These are phyloP conservation scores for Arabidopsis thaliana DNA, from an alignment of 345 rosid species.

Conservation along the genomic window TAIR10.1 NC_003074.8:3087501-3088000, in stretches of 20 bases:
- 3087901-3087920: constrained; percentile 1
- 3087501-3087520: background rate
- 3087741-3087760: constrained; percentile 8
- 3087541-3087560: background rate
- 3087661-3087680: constrained; percentile 12
- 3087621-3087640: constrained; percentile 14
- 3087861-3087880: constrained; percentile 2
- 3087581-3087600: constrained; percentile 6
- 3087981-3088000: constrained; percentile 5
- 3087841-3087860: background rate
- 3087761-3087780: constrained; percentile 26
- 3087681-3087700: background rate
- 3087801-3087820: constrained; percentile 19
- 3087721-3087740: constrained; percentile 20
- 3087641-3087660: background rate
- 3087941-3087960: background rate
- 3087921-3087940: constrained; percentile 5
- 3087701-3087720: constrained; percentile 31
- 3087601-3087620: constrained; percentile 8
- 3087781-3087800: background rate
- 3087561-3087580: constrained; percentile 30
- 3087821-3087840: background rate
- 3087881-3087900: background rate
- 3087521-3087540: background rate
- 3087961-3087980: constrained; percentile 1